Base-by-base conservation (phyloP, 306 rosid genomes). In the Psophocarpus tetragonolobus region DNA sequence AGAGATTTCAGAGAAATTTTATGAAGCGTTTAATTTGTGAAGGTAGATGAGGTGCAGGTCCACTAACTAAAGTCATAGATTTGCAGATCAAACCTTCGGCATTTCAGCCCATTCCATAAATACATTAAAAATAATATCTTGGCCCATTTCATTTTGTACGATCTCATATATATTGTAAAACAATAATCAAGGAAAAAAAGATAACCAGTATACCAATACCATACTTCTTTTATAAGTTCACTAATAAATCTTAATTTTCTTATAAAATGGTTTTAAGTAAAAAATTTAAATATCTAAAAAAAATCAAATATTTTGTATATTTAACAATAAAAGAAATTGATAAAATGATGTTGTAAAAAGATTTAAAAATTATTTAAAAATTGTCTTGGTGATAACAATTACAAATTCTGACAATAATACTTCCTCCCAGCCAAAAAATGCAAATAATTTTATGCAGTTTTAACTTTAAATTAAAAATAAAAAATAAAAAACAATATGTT, bases 101-200 rank as follows among this genome's bases (percentile, higher is more conserved):
- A 42, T 26, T 20, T 23, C 6, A 80, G 71, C 56, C 71, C 80
- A 66, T 53, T 80, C 14, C 39, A 18, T 80, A 2, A 80, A 73
- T 65, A 27, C 24, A 18, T 42, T 5, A 1, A 29, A 20, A 20
- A 14, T 30, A 23, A 8, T 6, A 38, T 14, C n/a, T 39, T 6
- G 60, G 44, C 74, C 83, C 83, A 64, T 63, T 38, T 30, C 15
- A 4, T 13, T 27, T 30, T 13, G 18, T 38, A 73, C n/a, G 67
- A 75, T 47, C 58, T 18, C 1, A 18, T 75, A 69, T 10, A 50
- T 3, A 17, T 23, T 56, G 63, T 1, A 56, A 10, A 21, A 42
- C 12, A 24, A 15, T 13, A 13, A 23, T 54, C 6, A 7, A 23
- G 3, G 13, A 5, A 58, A 8, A 17, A 35, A 2, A 4, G 1